Evolutionary conservation across 129 eudicot species (phyloP), one percentile per base, ranked within the genome.

Genomic region (Apium graveolens): DNA sequence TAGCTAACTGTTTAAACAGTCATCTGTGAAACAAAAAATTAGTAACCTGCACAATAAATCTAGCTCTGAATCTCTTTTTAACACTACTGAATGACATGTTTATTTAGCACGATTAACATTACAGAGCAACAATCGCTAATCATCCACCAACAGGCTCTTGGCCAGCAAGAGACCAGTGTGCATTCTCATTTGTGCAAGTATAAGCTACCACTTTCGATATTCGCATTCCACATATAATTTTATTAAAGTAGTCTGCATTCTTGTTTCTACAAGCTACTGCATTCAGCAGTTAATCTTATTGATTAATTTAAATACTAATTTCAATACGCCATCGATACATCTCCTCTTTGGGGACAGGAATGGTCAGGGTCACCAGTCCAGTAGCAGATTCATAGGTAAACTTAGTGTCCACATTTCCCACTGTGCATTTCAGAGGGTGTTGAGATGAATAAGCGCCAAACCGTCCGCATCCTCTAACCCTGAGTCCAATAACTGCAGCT

Each of bases 361-460:
- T 76, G 71, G 4, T 69, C 45, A 91, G 3, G 26, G 96, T 89
- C 62, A 86, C 60, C 60, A 94, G 80, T 35, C 97, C 98, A 34
- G 75, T 85, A 18, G 60, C 74, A n/a, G n/a, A n/a, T n/a, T 90
- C 90, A 38, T 91, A 94, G 76, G 43, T 44, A 41, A 88, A 91
- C 26, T 79, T 86, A 0, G 86, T 86, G 35, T 90, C 89, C 10
- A 20, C 26, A 38, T 84, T 85, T 38, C 78, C 93, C 76, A 91
- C 79, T 0, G 51, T 84, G 80, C 92, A 88, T 75, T 86, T 94
- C 44, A 87, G 82, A 10, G 98, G 98, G 46, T 34, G 46, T 75
- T 87, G 90, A 10, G 96, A 91, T 21, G 85, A 90, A 82, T 88
- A 91, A 51, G 83, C 84, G 29, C 97, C 97, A 74, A 94, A 90